Base-by-base conservation (phyloP, 2,329 filamentous ascomycete species). In the Cyanodermella asteris region DNA sequence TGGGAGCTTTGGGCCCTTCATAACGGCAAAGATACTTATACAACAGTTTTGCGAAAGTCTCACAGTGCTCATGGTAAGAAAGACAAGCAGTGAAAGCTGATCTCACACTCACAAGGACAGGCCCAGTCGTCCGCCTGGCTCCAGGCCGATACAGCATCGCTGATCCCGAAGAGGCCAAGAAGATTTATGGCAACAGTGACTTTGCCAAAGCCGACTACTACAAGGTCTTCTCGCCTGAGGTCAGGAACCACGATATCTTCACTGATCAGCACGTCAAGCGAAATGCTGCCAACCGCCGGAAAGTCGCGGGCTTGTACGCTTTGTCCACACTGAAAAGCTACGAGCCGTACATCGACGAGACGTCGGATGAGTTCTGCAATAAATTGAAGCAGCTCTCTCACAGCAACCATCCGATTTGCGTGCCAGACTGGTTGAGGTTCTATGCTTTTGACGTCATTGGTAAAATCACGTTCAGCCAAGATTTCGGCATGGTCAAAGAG, bases 371-470 rank as follows among this genome's bases (percentile, higher is more conserved):
- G 48, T 62, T 13, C 28, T 37, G 1, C 31, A 40, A 14, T 38
- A 46, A 2, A 39, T 61, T 16, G 26, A 20, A 1, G 50, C 56
- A 27, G 43, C 52, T 7, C 45, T 52, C 1, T 25, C 31, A 12
- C 7, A 10, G 7, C n/a, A 4, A 10, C 13, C 13, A 12, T 20
- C 4, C n/a, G 4, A 5, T 20, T 4, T 10, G 19, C 7, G 32
- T 58, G 20, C 35, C 36, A 4, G 41, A 50, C 23, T 55, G 50
- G 47, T 38, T 59, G 15, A 55, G 59, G 31, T 58, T 44, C 31
- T 60, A 52, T 27, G 55, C 53, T 0, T 57, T 58, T 20, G 55
- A 62, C 24, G 55, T 62, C 1, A 60, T 65, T 16, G 57, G 56
- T 1, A 47, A 55, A 18, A 56, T 64, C 11, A 60, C 55, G 0